These are phyloP conservation scores for Fagopyrum esculentum DNA, from an alignment of 148 eudicot genomes.

Conservation along the genomic window DNA sequence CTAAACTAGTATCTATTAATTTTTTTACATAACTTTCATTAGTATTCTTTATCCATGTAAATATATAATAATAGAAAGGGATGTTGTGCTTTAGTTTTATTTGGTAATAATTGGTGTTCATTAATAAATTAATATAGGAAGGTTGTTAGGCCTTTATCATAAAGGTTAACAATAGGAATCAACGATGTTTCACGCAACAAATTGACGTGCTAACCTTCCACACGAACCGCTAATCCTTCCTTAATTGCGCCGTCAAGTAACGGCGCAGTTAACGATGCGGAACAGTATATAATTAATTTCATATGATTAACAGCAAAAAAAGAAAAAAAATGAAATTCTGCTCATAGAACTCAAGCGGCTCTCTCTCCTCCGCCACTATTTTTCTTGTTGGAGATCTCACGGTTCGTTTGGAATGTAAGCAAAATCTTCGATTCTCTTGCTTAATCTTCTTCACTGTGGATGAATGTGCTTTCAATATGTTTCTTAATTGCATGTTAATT, in stretches of 20 bases:
- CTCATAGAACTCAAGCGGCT: neutral
- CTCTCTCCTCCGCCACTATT: neutral
- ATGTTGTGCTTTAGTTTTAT: neutral
- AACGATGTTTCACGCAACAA: neutral
- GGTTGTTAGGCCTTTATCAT: slow-evolving; percentile 13
- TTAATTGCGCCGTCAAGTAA: slow-evolving; percentile 4
- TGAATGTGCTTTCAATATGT: neutral
- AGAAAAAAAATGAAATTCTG: neutral
- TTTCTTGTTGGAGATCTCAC: neutral
- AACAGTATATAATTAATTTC: slow-evolving; percentile 10
- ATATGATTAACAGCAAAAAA: neutral
- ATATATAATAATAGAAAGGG: neutral
- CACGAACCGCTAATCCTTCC: neutral
- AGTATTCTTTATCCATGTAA: no score
- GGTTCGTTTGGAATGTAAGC: slow-evolving; percentile 8
- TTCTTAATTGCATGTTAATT: neutral
- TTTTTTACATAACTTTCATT: no score
- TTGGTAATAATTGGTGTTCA: neutral
- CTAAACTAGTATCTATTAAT: no score
- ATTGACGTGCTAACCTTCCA: slow-evolving; percentile 4
- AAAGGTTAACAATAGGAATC: neutral
- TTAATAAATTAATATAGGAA: neutral
- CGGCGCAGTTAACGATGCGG: neutral
- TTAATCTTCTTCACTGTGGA: neutral
- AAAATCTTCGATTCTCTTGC: neutral